Percentiles rank a stretch among this genome's conserved stretches.
These are phyloP conservation scores for Lactarius sp. DNA, from an alignment of 768 basidiomycete genomes.

Conservation along the genomic window DNA sequence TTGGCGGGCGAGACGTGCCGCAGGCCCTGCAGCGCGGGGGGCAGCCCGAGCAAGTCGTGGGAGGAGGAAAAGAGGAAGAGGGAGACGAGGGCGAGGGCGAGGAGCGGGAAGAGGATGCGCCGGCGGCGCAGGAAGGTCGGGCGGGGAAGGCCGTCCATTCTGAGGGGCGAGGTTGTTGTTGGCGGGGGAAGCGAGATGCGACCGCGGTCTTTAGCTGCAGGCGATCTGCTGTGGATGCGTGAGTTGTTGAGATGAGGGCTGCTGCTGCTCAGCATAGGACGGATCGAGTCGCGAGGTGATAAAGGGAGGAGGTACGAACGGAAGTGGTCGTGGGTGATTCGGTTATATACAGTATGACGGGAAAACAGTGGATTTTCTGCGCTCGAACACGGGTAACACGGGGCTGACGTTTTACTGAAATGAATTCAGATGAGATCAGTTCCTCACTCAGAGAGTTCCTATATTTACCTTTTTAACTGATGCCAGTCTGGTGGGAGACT, in stretches of 20 bases:
- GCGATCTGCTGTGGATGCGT: conserved; percentile 7
- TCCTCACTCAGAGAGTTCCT: too few relatives aligned
- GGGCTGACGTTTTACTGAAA: background rate
- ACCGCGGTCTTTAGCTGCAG: conserved; percentile 9
- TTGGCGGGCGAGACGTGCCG: conserved; percentile 19
- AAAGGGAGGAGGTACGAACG: background rate
- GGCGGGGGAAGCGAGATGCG: conserved; percentile 13
- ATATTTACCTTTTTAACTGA: background rate
- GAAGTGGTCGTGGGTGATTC: background rate
- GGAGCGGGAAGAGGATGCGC: conserved; percentile 4
- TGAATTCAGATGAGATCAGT: background rate
- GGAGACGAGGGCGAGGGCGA: conserved; percentile 1
- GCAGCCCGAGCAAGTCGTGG: conserved; percentile 18
- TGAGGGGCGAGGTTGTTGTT: background rate
- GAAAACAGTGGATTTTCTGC: background rate
- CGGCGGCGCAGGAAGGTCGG: conserved; percentile 1
- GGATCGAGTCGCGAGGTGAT: too few relatives aligned
- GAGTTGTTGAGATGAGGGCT: conserved; percentile 5
- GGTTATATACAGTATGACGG: background rate
- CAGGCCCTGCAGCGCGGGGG: conserved; percentile 18
- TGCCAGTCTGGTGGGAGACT: too few relatives aligned
- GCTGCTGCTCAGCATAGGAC: background rate
- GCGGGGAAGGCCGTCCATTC: background rate
- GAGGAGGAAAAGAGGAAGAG: conserved; percentile 23
- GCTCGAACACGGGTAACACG: background rate